These are phyloP conservation scores for Oryza glumipatula DNA, from an alignment of 176 grass and related monocot species.

Conservation along the genomic window DNA sequence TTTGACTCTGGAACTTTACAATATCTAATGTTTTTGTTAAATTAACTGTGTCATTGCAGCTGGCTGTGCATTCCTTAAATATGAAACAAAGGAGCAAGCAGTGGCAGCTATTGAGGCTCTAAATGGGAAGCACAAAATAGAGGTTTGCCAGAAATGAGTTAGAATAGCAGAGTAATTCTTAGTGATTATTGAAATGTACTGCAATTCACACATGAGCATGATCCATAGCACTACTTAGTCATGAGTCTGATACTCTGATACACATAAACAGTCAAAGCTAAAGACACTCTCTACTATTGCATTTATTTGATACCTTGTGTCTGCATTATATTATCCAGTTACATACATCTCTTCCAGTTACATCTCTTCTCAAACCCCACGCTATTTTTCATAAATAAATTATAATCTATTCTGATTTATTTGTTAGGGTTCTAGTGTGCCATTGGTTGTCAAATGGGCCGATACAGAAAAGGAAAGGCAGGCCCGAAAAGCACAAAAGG, in stretches of 20 bases:
- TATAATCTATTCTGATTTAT: constrained; percentile 17
- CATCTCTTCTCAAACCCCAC: constrained; percentile 1
- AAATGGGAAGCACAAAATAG: constrained; percentile 62
- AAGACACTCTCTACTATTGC: background rate
- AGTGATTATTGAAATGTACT: background rate
- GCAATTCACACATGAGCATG: constrained; percentile 5
- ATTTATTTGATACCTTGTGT: constrained; percentile 24
- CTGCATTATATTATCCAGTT: constrained; percentile 14
- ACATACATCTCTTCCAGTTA: background rate
- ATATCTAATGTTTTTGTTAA: constrained; percentile 32
- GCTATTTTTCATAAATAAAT: background rate
- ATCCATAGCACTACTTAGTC: background rate
- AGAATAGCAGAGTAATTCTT: background rate
- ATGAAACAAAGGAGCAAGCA: constrained; percentile 97
- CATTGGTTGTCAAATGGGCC: constrained; percentile 99
- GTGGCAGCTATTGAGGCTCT: constrained; percentile 85
- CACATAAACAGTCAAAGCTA: background rate
- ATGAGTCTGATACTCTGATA: constrained; percentile 10
- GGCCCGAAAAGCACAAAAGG: constrained; percentile 90
- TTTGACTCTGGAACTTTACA: constrained; percentile 8
- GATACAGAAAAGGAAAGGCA: constrained; percentile 99
- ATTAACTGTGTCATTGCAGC: constrained; percentile 53
- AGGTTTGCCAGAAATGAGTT: constrained; percentile 46
- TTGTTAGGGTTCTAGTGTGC: constrained; percentile 90
- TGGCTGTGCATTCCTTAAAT: constrained; percentile 97